Percentiles rank a stretch among this genome's conserved stretches.
Evolutionary conservation across 805 yeast genomes (phyloP).

Genomic region (Suhomyces emberorum): DNA sequence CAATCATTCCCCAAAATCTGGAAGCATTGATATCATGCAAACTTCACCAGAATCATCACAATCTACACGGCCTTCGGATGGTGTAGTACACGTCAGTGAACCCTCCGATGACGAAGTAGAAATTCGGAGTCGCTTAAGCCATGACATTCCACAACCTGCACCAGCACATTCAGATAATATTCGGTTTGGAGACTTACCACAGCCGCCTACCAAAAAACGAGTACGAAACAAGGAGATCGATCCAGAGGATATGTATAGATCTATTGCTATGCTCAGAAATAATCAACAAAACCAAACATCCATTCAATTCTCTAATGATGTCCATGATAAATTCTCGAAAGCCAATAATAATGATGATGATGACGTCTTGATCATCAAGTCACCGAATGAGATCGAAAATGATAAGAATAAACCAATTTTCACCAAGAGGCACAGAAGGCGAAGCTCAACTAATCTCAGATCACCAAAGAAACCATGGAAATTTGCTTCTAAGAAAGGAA

Average conservation of each 20-base stretch:
- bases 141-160: background rate
- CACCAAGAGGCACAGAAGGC: constrained; percentile 22
- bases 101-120: constrained; percentile 33
- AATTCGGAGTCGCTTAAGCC: background rate
- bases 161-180: constrained; percentile 24
- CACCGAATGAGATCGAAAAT: constrained; percentile 70
- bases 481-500: constrained; percentile 8
- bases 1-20: background rate
- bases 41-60: constrained; percentile 15
- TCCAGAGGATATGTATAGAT: constrained; percentile 81
- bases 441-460: background rate
- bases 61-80: constrained; percentile 9
- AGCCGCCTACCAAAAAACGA: constrained; percentile 37
- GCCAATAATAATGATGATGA: constrained; percentile 53
- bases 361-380: constrained; percentile 71
- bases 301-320: constrained; percentile 7
- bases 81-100: constrained; percentile 36
- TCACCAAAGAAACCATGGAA: constrained; percentile 13
- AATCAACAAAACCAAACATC: constrained; percentile 12
- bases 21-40: constrained; percentile 3
- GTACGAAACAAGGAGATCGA: constrained; percentile 44
- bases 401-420: constrained; percentile 31
- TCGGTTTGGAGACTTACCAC: constrained; percentile 59
- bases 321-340: background rate
- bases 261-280: constrained; percentile 72